Conservation (phyloP, 1,284 basidiomycete genomes). For the Gomphus bonarii region DNA sequence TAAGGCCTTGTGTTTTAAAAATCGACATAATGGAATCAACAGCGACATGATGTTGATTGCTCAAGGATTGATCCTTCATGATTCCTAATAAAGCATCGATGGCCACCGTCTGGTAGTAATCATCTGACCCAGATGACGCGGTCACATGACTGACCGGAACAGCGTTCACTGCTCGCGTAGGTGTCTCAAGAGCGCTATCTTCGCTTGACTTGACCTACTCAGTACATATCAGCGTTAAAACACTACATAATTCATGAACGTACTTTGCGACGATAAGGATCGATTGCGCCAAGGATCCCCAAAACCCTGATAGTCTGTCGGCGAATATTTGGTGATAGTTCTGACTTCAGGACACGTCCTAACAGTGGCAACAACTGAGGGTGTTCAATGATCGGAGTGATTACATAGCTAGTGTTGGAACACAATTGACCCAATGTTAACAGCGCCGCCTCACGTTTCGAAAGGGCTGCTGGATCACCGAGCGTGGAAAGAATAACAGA, state of each 20-base stretch:
- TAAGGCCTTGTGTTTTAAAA: constrained; percentile 95
- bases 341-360: constrained; percentile 80
- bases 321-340: constrained; percentile 66
- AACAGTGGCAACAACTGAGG: constrained; percentile 85
- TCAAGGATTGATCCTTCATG: constrained; percentile 81
- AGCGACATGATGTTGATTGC: constrained; percentile 82
- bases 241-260: constrained; percentile 11
- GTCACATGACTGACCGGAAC: constrained; percentile 37
- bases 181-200: constrained; percentile 63
- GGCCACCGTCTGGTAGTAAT: constrained; percentile 97
- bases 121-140: constrained; percentile 60
- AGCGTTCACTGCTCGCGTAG: constrained; percentile 49
- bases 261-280: constrained; percentile 93
- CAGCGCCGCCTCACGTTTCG: constrained; percentile 88
- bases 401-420: constrained; percentile 92
- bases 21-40: constrained; percentile 99
- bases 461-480: constrained; percentile 70
- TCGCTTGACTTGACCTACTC: constrained; percentile 63
- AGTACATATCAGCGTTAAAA: constrained; percentile 9
- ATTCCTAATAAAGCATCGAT: constrained; percentile 86
- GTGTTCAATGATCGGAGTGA: constrained; percentile 84
- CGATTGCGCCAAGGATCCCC: constrained; percentile 94
- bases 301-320: constrained; percentile 89
- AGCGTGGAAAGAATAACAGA: constrained; percentile 83
- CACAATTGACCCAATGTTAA: constrained; percentile 93